Evolutionary conservation across 2,329 filamentous ascomycete genomes (phyloP).

Genomic region (Rosellinia necatrix): DNA sequence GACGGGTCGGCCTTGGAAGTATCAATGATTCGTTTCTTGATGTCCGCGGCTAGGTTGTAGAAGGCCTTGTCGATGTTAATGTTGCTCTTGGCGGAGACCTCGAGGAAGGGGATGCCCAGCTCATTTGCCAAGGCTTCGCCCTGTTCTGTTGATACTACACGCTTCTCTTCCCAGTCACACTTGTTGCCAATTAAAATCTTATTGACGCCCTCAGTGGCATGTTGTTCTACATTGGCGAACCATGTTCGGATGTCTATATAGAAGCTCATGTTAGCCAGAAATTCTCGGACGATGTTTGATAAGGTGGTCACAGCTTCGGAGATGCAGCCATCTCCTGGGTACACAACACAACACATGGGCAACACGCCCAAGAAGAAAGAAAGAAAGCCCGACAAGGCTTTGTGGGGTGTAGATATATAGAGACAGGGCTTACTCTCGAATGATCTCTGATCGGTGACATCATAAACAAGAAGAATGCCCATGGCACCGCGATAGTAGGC

Average conservation of each 20-base stretch:
- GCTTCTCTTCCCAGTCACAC: slow-evolving; percentile 99
- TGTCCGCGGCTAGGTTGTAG: slow-evolving; percentile 90
- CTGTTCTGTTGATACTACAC: slow-evolving; percentile 88
- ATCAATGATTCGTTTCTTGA: slow-evolving; percentile 98
- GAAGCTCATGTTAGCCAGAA: slow-evolving; percentile 21
- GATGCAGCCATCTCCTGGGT: too few relatives aligned
- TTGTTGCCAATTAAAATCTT: slow-evolving; percentile 99
- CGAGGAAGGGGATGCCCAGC: slow-evolving; percentile 96
- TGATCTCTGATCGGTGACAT: slow-evolving; percentile 94
- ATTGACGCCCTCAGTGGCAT: slow-evolving; percentile 98
- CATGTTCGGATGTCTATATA: slow-evolving; percentile 91
- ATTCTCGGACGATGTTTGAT: not conserved
- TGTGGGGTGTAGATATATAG: slow-evolving; percentile 1
- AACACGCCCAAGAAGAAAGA: too few relatives aligned
- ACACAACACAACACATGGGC: too few relatives aligned
- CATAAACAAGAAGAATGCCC: slow-evolving; percentile 97
- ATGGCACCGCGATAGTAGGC: slow-evolving; percentile 98
- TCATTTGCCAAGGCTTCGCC: slow-evolving; percentile 94
- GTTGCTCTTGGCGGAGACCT: slow-evolving; percentile 98
- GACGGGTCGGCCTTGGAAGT: slow-evolving; percentile 77
- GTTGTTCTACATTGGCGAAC: slow-evolving; percentile 99
- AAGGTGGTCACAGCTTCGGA: not conserved
- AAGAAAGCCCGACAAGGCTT: not conserved
- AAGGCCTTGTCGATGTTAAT: slow-evolving; percentile 99
- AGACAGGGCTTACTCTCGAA: slow-evolving; percentile 74